Conservation (phyloP, 2,329 filamentous ascomycete species). For the Botrytis pseudocinerea region DNA sequence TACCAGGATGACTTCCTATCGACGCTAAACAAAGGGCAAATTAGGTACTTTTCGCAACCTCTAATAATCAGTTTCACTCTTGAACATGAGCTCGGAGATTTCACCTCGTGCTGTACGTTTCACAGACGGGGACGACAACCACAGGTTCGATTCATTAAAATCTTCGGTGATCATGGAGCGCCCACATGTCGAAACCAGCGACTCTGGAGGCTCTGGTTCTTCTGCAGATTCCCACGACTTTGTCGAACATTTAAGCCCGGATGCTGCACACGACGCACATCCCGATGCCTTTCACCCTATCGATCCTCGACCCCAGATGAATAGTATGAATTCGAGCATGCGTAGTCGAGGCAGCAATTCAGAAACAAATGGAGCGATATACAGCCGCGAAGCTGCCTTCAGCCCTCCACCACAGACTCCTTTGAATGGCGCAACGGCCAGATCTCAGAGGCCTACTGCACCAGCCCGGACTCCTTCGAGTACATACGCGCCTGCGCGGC, state of each 20-base stretch:
- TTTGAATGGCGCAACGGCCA: constrained; percentile 51
- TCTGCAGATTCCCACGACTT: constrained; percentile 36
- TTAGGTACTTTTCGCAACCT: constrained; percentile 21
- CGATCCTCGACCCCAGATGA: constrained; percentile 35
- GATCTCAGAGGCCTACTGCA: constrained; percentile 66
- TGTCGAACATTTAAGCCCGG: constrained; percentile 31
- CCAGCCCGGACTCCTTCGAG: constrained; percentile 74
- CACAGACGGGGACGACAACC: constrained; percentile 51
- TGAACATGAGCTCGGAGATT: constrained; percentile 46
- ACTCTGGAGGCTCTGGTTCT: constrained; percentile 47
- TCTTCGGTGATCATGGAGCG: constrained; percentile 41
- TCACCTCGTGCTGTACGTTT: constrained; percentile 60
- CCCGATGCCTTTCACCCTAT: constrained; percentile 32
- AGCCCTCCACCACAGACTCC: constrained; percentile 35
- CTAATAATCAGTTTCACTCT: constrained; percentile 2
- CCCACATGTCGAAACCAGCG: constrained; percentile 40
- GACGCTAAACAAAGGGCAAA: constrained; percentile 27
- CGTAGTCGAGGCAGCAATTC: constrained; percentile 48
- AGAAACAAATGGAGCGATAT: constrained; percentile 34
- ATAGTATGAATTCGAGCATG: constrained; percentile 38
- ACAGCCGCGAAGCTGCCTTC: constrained; percentile 30
- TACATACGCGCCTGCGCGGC: constrained; percentile 70
- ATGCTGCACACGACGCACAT: constrained; percentile 27
- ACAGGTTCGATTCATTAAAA: constrained; percentile 47
- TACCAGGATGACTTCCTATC: constrained; percentile 21